Evolutionary conservation across 176 grass and related monocot genomes (phyloP).

Genomic region (Eremochloa ophiuroides): DNA sequence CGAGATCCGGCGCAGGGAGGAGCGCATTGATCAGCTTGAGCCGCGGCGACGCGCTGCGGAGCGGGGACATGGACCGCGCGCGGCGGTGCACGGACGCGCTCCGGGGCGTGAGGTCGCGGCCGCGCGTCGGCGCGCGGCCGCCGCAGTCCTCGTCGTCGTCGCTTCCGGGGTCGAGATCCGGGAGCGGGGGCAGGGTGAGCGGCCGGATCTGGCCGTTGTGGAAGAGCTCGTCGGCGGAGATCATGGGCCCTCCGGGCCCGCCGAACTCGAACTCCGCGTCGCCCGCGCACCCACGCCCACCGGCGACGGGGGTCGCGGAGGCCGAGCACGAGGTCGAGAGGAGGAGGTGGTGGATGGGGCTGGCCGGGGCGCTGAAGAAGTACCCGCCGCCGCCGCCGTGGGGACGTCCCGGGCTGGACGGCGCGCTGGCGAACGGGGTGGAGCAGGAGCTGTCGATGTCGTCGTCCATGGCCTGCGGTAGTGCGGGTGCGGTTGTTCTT

Average conservation of each 20-base stretch:
- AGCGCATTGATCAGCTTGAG: constrained; percentile 60
- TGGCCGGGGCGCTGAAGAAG: constrained; percentile 96
- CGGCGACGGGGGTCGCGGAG: background rate
- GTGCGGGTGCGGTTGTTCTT: background rate
- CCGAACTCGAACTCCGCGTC: constrained; percentile 80
- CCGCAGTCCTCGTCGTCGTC: constrained; percentile 27
- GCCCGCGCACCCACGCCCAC: constrained; percentile 1
- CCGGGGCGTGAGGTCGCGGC: constrained; percentile 50
- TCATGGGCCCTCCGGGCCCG: constrained; percentile 60
- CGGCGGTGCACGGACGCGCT: constrained; percentile 74
- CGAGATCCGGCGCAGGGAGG: constrained; percentile 31
- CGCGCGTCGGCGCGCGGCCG: background rate
- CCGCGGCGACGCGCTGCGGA: constrained; percentile 57
- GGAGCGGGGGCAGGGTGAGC: constrained; percentile 68
- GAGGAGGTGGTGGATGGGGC: constrained; percentile 90
- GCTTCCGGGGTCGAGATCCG: constrained; percentile 48
- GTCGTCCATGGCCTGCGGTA: constrained; percentile 47
- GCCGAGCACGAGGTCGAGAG: constrained; percentile 37
- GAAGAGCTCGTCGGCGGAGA: constrained; percentile 94
- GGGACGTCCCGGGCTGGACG: constrained; percentile 59
- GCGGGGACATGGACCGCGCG: constrained; percentile 84
- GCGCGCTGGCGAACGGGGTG: constrained; percentile 66
- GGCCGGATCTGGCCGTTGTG: constrained; percentile 94
- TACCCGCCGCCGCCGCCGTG: constrained; percentile 25
- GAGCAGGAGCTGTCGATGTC: constrained; percentile 75